Base-by-base conservation (phyloP, 257 asterid genomes). In the Coffea canephora region DNA sequence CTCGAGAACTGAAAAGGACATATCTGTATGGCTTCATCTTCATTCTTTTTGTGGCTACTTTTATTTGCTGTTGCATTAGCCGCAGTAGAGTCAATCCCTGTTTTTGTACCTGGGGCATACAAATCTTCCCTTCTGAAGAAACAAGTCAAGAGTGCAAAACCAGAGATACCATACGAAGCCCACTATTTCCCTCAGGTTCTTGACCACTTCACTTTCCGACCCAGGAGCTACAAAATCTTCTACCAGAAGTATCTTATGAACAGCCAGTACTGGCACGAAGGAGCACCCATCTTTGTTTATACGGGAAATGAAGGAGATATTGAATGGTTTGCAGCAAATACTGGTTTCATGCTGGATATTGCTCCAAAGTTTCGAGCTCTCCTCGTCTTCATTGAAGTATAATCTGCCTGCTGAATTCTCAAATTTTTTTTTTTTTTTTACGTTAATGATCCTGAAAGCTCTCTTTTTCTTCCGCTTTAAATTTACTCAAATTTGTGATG, bases 291-390 rank as follows among this genome's bases (percentile, higher is more conserved):
- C 0, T 91, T 92, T 87, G 96, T 92, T 7, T 92, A 89, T 86
- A 89, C 97, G 11, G 96, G 96, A 14, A 92, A 92, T 80, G 97
- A 92, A 91, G 96, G 96, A 46, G 92, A 91, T 25, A 91, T 92
- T 83, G 96, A 89, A 55, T 92, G 94, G 97, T 92, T 91, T 83
- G 96, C 97, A 77, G 86, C 88, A 39, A 92, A 92, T 52, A 84
- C 97, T 74, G 94, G 96, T n/a, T 92, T 91, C 87, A 21, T 91
- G 92, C 88, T 87, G 84, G 93, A 92, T 73, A 90, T 91, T 82
- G 96, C 96, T 75, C 93, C 96, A 0, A 83, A 85, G 39, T 91
- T 92, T 83, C 83, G 83, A 79, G 94, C 97, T 72, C 91, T 92
- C 69, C 71, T 92, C 0, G 87, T 92, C 79, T 92, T 92, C 71